Evolutionary conservation across 305 asterid genomes (phyloP).

Genomic region (Solanum aculeatissimum): DNA sequence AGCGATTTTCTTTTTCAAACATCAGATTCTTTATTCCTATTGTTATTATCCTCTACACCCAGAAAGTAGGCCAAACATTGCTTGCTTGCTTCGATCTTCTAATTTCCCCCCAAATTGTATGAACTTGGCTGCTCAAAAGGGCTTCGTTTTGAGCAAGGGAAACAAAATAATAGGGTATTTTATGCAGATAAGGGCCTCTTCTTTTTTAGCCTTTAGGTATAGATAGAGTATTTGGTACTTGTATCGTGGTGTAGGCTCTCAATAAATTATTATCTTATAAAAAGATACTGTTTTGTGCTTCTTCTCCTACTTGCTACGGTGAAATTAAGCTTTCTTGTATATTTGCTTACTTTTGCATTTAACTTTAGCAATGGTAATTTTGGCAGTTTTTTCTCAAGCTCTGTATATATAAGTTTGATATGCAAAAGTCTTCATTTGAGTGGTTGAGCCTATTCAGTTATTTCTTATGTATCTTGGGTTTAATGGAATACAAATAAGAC

Average conservation of each 20-base stretch:
- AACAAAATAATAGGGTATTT: not conserved
- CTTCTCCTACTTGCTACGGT: not conserved
- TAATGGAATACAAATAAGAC: not conserved
- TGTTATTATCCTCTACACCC: not conserved
- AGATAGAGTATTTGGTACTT: not conserved
- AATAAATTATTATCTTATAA: not conserved
- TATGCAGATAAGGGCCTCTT: not conserved
- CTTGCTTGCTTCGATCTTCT: not conserved
- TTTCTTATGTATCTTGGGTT: not conserved
- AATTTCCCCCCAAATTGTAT: not conserved
- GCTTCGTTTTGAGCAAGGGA: not conserved
- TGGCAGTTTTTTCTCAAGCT: not conserved
- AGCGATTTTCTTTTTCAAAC: not conserved
- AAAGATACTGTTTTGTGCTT: not conserved
- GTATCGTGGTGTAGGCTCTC: not conserved
- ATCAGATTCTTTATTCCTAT: not conserved
- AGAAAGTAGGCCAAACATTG: not conserved
- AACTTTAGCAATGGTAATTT: not conserved
- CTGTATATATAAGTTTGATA: not conserved
- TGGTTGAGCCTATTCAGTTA: not conserved
- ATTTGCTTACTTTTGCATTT: not conserved
- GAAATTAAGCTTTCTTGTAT: not conserved
- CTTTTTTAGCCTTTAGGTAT: not conserved
- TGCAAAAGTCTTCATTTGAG: not conserved
- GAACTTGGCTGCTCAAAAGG: not conserved